Evolutionary conservation across 768 basidiomycete species (phyloP).

Genomic region (Calvatia gigantea): DNA sequence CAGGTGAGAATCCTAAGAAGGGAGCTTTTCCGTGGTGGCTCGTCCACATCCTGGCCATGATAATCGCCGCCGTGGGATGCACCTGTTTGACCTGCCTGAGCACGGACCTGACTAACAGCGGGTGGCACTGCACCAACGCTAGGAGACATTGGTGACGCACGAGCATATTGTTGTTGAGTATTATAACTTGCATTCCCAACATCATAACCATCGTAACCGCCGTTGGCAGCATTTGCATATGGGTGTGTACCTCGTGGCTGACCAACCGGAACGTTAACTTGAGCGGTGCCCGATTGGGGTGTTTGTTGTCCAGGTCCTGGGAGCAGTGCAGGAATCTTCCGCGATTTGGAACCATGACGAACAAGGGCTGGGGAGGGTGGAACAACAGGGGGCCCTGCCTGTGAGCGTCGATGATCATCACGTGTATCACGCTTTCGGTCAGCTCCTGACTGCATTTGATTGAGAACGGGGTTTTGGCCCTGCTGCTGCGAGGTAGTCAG

Average conservation of each 20-base stretch:
- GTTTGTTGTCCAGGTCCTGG: conserved; percentile 62
- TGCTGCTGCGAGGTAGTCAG: conserved; percentile 20
- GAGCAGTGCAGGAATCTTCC: conserved; percentile 58
- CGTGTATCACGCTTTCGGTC: conserved; percentile 64
- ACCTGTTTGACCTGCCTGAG: conserved; percentile 65
- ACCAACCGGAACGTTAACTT: conserved; percentile 68
- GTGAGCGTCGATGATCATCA: conserved; percentile 64
- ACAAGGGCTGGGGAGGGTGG: conserved; percentile 80
- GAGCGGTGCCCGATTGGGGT: conserved; percentile 72
- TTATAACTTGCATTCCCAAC: conserved; percentile 56
- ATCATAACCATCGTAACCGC: conserved; percentile 55
- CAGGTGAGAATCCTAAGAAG: conserved; percentile 74
- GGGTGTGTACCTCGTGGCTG: conserved; percentile 58
- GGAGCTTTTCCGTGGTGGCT: conserved; percentile 47
- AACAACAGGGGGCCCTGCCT: conserved; percentile 54
- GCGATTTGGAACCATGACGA: conserved; percentile 70
- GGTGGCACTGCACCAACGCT: conserved; percentile 65
- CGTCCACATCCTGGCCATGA: conserved; percentile 57
- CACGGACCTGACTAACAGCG: conserved; percentile 70
- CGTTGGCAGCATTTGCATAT: conserved; percentile 58
- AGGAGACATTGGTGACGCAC: conserved; percentile 79
- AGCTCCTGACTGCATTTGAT: conserved; percentile 59
- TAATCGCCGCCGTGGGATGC: conserved; percentile 54
- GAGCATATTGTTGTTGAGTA: conserved; percentile 64
- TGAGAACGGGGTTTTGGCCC: conserved; percentile 63